Conservation (phyloP, 2,329 filamentous ascomycete species). For the Emergomyces africanus region DNA sequence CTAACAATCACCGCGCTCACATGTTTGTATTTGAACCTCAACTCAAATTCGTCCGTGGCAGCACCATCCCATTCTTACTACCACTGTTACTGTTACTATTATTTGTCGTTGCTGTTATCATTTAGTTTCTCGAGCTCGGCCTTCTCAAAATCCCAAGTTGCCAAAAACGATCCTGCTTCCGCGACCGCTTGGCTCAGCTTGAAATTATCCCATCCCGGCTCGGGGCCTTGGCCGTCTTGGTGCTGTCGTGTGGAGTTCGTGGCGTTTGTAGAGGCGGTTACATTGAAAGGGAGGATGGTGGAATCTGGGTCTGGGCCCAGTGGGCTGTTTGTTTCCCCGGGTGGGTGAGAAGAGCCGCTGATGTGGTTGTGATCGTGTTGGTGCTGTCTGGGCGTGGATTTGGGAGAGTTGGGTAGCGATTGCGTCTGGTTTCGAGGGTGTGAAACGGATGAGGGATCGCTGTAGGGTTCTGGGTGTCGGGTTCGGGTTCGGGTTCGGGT, state of each 20-base stretch:
- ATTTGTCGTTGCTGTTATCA: not conserved
- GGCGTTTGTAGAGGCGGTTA: constrained; percentile 19
- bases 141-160: constrained; percentile 29
- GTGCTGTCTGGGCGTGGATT: not conserved
- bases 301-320: not conserved
- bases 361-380: not conserved
- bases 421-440: not conserved
- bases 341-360: not conserved
- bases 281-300: constrained; percentile 18
- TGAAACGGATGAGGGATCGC: not conserved
- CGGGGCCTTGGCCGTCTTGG: constrained; percentile 23
- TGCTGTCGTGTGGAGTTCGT: constrained; percentile 12
- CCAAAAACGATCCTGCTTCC: constrained; percentile 34
- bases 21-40: not conserved
- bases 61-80: not conserved
- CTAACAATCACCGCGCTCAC: not conserved
- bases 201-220: constrained; percentile 22
- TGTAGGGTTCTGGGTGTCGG: not conserved
- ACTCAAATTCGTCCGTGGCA: not conserved
- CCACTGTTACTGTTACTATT: not conserved
- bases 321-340: not conserved
- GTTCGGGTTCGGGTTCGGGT: not conserved
- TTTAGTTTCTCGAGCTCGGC: constrained; percentile 13
- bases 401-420: not conserved
- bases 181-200: constrained; percentile 33